Percentiles rank a stretch among this genome's conserved stretches.
Evolutionary conservation across 495 filamentous ascomycete genomes (phyloP).

Genomic region (Aspergillus egyptiacus): DNA sequence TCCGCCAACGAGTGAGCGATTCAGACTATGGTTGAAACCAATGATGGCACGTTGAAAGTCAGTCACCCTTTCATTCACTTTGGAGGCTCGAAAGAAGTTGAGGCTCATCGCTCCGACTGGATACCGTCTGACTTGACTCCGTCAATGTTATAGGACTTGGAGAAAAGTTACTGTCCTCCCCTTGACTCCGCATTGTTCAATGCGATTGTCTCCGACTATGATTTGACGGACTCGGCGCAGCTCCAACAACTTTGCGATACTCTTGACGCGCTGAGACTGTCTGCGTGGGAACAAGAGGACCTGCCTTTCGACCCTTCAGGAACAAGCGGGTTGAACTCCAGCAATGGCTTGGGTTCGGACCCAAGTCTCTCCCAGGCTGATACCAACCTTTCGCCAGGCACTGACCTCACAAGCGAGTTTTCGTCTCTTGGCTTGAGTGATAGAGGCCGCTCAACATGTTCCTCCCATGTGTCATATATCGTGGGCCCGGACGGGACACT

Average conservation of each 20-base stretch:
- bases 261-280: slow-evolving; percentile 53
- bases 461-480: slow-evolving; percentile 26
- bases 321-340: slow-evolving; percentile 39
- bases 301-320: slow-evolving; percentile 76
- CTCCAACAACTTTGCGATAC: slow-evolving; percentile 47
- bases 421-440: slow-evolving; percentile 17
- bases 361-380: slow-evolving; percentile 23
- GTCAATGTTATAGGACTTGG: slow-evolving; percentile 28
- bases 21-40: slow-evolving; percentile 26
- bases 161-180: slow-evolving; percentile 54
- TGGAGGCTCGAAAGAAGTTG: background rate
- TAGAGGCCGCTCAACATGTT: slow-evolving; percentile 7
- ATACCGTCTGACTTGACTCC: background rate
- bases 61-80: slow-evolving; percentile 1
- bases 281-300: slow-evolving; percentile 57
- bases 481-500: slow-evolving; percentile 29
- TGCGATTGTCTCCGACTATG: slow-evolving; percentile 62
- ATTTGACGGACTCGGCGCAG: slow-evolving; percentile 43
- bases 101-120: background rate
- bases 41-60: slow-evolving; percentile 16
- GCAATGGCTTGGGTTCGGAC: slow-evolving; percentile 23
- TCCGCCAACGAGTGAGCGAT: slow-evolving; percentile 14
- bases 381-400: slow-evolving; percentile 31
- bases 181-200: slow-evolving; percentile 58
- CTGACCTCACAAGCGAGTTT: slow-evolving; percentile 39